A percentile compares a stretch with the other conserved stretches of the same genome.
Evolutionary conservation across 306 rosid species (phyloP).

Genomic region (Canavalia ensiformis): DNA sequence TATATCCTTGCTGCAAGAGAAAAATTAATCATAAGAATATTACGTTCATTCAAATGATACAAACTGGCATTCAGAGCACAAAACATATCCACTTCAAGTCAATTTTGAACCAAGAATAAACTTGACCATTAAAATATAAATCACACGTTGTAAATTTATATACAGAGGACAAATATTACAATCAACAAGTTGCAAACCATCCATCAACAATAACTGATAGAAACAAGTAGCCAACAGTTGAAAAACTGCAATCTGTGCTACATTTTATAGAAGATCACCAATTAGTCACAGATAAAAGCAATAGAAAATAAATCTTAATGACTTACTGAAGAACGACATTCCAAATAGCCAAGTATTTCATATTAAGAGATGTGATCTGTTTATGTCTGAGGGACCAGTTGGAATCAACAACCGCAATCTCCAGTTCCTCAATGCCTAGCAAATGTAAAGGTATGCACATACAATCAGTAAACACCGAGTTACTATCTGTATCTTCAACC

Average conservation of each 20-base stretch:
- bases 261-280: slow-evolving; percentile 35
- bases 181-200: slow-evolving; percentile 35
- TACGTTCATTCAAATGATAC: slow-evolving; percentile 28
- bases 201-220: slow-evolving; percentile 32
- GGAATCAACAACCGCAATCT: slow-evolving; percentile 72
- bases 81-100: slow-evolving; percentile 37
- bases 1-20: slow-evolving; percentile 52
- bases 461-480: slow-evolving; percentile 44
- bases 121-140: neutral
- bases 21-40: slow-evolving; percentile 20
- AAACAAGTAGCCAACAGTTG: slow-evolving; percentile 7
- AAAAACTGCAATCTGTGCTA: slow-evolving; percentile 31
- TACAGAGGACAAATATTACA: slow-evolving; percentile 24
- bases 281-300: slow-evolving; percentile 22
- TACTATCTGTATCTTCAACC: slow-evolving; percentile 41
- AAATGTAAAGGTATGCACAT: slow-evolving; percentile 42
- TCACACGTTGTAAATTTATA: neutral
- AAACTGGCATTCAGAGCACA: slow-evolving; percentile 25
- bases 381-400: slow-evolving; percentile 73
- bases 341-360: slow-evolving; percentile 73
- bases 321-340: slow-evolving; percentile 64
- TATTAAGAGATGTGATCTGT: slow-evolving; percentile 69
- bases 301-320: slow-evolving; percentile 20
- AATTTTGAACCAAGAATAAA: slow-evolving; percentile 30
- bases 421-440: slow-evolving; percentile 81